These are phyloP conservation scores for Podaxis pistillaris DNA, from an alignment of 768 basidiomycete genomes.

Conservation along the genomic window DNA sequence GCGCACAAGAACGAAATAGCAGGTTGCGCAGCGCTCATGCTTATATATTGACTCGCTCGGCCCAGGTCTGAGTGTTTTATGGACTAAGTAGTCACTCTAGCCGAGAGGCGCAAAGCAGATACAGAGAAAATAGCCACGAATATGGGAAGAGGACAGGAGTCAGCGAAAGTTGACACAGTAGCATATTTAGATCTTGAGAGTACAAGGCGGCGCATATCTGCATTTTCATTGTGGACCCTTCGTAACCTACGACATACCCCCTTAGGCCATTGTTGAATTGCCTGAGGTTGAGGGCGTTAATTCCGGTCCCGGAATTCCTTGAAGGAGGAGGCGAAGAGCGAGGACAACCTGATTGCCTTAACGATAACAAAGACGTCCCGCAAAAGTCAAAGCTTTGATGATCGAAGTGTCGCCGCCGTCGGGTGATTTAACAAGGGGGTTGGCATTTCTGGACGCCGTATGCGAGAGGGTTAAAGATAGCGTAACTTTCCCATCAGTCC, in stretches of 20 bases:
- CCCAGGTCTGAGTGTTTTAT: not conserved
- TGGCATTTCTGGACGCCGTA: conserved; percentile 1
- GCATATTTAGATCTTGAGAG: not conserved
- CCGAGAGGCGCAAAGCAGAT: not conserved
- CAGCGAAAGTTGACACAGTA: not conserved
- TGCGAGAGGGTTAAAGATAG: conserved; percentile 2
- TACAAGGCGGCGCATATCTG: conserved; percentile 6
- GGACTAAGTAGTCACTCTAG: not conserved
- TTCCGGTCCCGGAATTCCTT: not conserved
- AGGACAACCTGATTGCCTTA: conserved; percentile 12
- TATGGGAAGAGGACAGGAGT: not conserved
- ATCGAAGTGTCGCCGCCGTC: not conserved
- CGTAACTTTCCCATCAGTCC: not conserved
- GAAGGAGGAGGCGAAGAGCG: not conserved
- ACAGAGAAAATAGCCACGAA: not conserved
- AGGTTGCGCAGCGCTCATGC: conserved; percentile 36
- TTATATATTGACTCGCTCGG: not conserved
- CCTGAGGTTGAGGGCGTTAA: not conserved
- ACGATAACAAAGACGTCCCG: conserved; percentile 2
- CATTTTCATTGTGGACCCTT: not conserved
- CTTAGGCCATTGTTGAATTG: not conserved
- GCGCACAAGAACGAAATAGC: conserved; percentile 45
- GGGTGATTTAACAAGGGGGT: conserved; percentile 5
- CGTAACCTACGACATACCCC: not conserved
- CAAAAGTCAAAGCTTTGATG: not conserved